These are phyloP conservation scores for Hibiscus syriacus DNA, from an alignment of 345 rosid species.

Conservation along the genomic window DNA sequence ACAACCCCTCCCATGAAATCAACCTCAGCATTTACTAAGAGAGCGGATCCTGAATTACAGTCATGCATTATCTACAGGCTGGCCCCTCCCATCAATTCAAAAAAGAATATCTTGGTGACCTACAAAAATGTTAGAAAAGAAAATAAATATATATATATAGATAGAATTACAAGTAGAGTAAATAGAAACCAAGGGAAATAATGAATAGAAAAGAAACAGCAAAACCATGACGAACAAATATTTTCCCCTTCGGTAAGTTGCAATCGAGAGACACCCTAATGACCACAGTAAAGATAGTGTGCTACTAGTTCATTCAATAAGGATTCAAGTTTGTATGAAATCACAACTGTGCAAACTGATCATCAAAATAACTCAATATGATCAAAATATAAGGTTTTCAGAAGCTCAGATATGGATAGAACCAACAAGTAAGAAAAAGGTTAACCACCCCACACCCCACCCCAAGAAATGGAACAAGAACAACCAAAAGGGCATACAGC, in stretches of 20 bases:
- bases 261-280: background rate
- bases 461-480: background rate
- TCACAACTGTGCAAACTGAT: background rate
- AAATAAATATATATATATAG: too few species aligned
- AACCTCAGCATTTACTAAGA: conserved; percentile 92
- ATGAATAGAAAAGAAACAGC: background rate
- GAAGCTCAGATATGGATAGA: background rate
- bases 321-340: background rate
- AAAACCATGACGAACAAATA: conserved; percentile 1
- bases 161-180: background rate
- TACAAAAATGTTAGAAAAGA: background rate
- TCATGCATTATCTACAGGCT: conserved; percentile 53
- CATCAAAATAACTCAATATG: background rate
- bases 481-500: background rate
- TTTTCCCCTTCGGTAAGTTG: background rate
- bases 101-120: background rate
- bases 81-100: conserved; percentile 28
- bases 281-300: background rate
- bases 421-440: background rate
- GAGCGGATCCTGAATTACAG: conserved; percentile 47
- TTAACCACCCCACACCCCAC: background rate
- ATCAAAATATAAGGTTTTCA: background rate
- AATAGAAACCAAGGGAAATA: background rate
- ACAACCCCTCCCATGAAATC: conserved; percentile 99
- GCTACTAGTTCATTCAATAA: background rate